These are phyloP conservation scores for Gyrodon lividus DNA, from an alignment of 768 basidiomycete species.

Conservation along the genomic window DNA sequence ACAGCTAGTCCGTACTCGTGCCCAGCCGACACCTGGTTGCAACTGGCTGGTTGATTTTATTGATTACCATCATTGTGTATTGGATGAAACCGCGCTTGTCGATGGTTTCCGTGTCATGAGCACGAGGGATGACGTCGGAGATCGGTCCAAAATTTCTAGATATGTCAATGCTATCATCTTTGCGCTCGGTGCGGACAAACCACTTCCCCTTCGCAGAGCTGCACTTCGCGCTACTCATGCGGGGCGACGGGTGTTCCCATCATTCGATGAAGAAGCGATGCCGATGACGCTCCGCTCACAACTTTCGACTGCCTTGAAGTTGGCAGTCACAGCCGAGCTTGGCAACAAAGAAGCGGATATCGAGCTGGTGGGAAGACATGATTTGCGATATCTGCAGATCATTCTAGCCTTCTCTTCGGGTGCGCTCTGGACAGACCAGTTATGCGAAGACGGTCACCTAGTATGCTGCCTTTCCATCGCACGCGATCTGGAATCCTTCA, in stretches of 20 bases:
- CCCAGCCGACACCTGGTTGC: neutral
- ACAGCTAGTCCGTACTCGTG: neutral
- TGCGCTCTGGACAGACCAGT: constrained; percentile 1
- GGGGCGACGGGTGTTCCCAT: constrained; percentile 1
- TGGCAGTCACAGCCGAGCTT: neutral
- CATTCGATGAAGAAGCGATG: neutral
- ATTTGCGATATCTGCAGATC: constrained; percentile 8
- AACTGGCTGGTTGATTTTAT: constrained; percentile 9
- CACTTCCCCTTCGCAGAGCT: constrained; percentile 1
- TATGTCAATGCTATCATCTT: constrained; percentile 2
- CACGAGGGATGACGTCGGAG: neutral
- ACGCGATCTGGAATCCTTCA: neutral
- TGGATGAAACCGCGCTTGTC: constrained; percentile 1
- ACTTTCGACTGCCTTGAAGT: neutral
- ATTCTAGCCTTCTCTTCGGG: constrained; percentile 2
- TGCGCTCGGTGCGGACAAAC: neutral
- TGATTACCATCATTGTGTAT: neutral
- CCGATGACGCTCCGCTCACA: neutral
- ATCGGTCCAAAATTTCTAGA: neutral
- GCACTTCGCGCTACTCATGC: constrained; percentile 6
- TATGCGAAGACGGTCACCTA: constrained; percentile 5
- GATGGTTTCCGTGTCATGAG: constrained; percentile 9
- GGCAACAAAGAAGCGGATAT: neutral
- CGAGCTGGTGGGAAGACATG: constrained; percentile 3
- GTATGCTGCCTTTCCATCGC: constrained; percentile 1